These are phyloP conservation scores for Candida tropicalis DNA, from an alignment of 1,139 yeast genomes.

Conservation along the genomic window DNA sequence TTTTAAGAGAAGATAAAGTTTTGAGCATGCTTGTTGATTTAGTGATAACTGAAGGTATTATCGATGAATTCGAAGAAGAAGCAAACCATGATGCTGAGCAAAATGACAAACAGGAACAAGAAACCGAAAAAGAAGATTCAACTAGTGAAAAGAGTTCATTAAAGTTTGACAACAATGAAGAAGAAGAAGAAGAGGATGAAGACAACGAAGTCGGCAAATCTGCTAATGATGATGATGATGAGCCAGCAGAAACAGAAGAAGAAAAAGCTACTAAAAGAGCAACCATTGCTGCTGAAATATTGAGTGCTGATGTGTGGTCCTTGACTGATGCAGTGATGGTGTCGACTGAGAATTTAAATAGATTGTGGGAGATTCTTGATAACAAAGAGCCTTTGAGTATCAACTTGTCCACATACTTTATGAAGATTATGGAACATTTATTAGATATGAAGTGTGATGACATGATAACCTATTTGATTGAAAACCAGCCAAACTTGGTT, in stretches of 20 bases:
- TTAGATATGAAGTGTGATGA: constrained; percentile 89
- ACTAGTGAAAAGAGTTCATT: constrained; percentile 20
- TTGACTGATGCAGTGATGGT: constrained; percentile 91
- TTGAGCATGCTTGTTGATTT: constrained; percentile 66
- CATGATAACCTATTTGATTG: constrained; percentile 68
- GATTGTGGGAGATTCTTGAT: constrained; percentile 81
- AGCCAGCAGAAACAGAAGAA: constrained; percentile 42
- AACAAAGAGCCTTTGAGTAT: constrained; percentile 60
- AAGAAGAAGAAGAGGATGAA: constrained; percentile 14
- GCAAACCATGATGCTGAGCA: background rate
- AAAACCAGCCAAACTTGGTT: constrained; percentile 64
- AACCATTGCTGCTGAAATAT: constrained; percentile 85
- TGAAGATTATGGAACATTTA: constrained; percentile 92
- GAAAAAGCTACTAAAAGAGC: constrained; percentile 71
- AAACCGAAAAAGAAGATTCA: constrained; percentile 8
- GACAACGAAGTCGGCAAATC: constrained; percentile 20
- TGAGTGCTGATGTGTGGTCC: constrained; percentile 94
- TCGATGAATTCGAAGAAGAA: constrained; percentile 7
- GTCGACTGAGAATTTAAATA: constrained; percentile 61
- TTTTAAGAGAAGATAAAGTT: constrained; percentile 73
- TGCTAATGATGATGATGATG: constrained; percentile 27
- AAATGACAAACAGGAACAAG: constrained; percentile 10
- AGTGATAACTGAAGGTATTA: constrained; percentile 53
- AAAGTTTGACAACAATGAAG: constrained; percentile 27
- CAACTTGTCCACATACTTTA: constrained; percentile 80